Evolutionary conservation across 2,329 filamentous ascomycete genomes (phyloP).

Genomic region (Thelonectria blattea): DNA sequence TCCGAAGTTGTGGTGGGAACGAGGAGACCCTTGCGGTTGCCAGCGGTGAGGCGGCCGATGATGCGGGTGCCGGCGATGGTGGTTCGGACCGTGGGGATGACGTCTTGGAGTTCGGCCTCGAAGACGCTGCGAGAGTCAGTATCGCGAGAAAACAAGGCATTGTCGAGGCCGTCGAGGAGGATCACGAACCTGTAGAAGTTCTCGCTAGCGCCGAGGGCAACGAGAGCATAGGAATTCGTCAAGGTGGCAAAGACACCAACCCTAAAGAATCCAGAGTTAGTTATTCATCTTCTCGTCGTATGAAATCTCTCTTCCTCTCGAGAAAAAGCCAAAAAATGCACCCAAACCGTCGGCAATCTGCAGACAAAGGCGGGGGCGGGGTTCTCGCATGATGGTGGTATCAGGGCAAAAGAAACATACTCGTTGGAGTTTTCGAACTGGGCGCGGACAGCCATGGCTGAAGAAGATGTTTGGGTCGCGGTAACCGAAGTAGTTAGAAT

Average conservation of each 20-base stretch:
- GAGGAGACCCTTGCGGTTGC: constrained; percentile 94
- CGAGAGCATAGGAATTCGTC: constrained; percentile 95
- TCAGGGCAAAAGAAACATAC: constrained; percentile 56
- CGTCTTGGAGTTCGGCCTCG: constrained; percentile 95
- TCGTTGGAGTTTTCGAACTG: constrained; percentile 93
- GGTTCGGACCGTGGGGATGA: constrained; percentile 95
- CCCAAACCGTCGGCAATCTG: constrained; percentile 4
- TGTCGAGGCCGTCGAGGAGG: neutral
- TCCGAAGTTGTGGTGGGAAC: constrained; percentile 96
- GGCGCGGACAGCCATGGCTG: constrained; percentile 69
- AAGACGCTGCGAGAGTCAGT: constrained; percentile 69
- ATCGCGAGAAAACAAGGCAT: neutral
- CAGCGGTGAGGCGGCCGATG: constrained; percentile 92
- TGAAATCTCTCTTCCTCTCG: neutral
- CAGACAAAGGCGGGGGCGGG: constrained; percentile 31
- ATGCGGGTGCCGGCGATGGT: constrained; percentile 97
- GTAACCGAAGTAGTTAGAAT: constrained; percentile 28
- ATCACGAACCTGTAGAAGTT: constrained; percentile 87
- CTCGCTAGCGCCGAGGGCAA: constrained; percentile 92
- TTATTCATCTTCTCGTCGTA: neutral
- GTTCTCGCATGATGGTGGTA: constrained; percentile 7
- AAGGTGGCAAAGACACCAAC: constrained; percentile 96
- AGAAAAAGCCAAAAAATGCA: constrained; percentile 2
- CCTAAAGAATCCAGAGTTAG: constrained; percentile 54
- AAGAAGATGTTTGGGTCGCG: constrained; percentile 26